A percentile compares a stretch with the other conserved stretches of the same genome.
These are phyloP conservation scores for Candida glucosophila DNA, from an alignment of 1,139 yeast species.

Conservation along the genomic window DNA sequence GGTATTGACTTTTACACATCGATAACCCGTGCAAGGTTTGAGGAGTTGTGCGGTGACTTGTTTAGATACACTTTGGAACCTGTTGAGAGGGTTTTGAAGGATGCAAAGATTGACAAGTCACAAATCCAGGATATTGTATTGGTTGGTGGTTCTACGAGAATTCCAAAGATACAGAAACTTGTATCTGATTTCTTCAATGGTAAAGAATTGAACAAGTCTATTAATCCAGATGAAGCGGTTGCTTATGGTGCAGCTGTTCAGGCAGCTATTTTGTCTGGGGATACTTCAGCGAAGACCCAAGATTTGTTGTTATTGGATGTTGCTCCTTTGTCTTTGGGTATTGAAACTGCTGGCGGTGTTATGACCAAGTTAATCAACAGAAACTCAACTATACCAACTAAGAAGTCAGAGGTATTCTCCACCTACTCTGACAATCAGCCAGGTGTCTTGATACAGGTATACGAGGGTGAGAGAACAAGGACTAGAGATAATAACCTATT, in stretches of 20 bases:
- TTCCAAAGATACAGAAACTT: slow-evolving; percentile 32
- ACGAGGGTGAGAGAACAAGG: slow-evolving; percentile 94
- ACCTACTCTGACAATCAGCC: slow-evolving; percentile 97
- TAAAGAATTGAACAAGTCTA: slow-evolving; percentile 40
- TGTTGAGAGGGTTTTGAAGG: slow-evolving; percentile 31
- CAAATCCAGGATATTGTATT: slow-evolving; percentile 29
- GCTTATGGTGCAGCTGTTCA: slow-evolving; percentile 75
- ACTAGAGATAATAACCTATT: slow-evolving; percentile 90
- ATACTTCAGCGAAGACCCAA: slow-evolving; percentile 78
- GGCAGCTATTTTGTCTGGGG: slow-evolving; percentile 82
- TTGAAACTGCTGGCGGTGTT: slow-evolving; percentile 95
- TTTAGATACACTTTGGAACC: slow-evolving; percentile 34
- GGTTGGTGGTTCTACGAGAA: slow-evolving; percentile 36
- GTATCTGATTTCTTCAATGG: slow-evolving; percentile 33
- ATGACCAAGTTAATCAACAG: slow-evolving; percentile 95
- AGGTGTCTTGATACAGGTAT: slow-evolving; percentile 89
- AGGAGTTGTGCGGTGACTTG: slow-evolving; percentile 30
- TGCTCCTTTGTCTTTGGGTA: slow-evolving; percentile 88
- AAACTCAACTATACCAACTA: slow-evolving; percentile 93
- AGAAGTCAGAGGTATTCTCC: slow-evolving; percentile 90
- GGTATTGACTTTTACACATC: slow-evolving; percentile 34
- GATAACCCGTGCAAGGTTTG: slow-evolving; percentile 33
- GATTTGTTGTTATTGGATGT: slow-evolving; percentile 96
- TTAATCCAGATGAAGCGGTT: slow-evolving; percentile 57
- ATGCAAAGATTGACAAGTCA: slow-evolving; percentile 31